Evolutionary conservation across 1,139 yeast genomes (phyloP), one percentile per base, ranked within the genome.

Genomic region (Sporopachydermia cereana): DNA sequence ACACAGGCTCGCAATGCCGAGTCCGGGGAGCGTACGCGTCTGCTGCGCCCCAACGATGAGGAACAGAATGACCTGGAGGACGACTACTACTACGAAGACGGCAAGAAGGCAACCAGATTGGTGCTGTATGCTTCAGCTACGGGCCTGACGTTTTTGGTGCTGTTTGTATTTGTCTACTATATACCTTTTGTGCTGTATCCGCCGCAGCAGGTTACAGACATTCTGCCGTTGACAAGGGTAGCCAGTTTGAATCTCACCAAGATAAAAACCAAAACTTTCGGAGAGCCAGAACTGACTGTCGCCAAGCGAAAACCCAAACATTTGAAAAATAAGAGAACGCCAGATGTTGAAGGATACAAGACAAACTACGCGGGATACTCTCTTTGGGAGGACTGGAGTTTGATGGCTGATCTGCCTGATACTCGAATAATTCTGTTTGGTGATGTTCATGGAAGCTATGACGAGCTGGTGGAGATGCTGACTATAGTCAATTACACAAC

Each of bases 371-470:
- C 18, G 22, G 22, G 22, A 16, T 34, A 12, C 39, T 20, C 39
- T 12, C 5, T 34, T 7, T 34, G 39, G 39, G 39, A 34, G 12
- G 39, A 34, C 22, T 34, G 39, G 39, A 12, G 20, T 5, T 21
- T 34, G 22, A 5, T 34, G 12, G 17, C 20, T 16, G 39, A 34
- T 12, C 9, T 34, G 12, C 39, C 39, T 12, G 51, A 46, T 2
- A 54, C 58, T 45, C 67, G 91, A 51, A 57, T 83, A 27, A 69
- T 89, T 16, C 58, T 88, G 47, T 69, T 89, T 29, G 97, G 97
- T 2, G 97, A 89, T 60, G 76, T 89, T 23, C 97, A 89, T 61
- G 97, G 96, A 2, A 79, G 81, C 54, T 76, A 69, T 52, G 63
- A 64, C 2, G 75, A 77, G 54, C 66, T 88, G 48, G 57, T 60